A percentile compares a stretch with the other conserved stretches of the same genome.
phyloP scores from a whole-genome alignment of 768 basidiomycete species.

The Neoboletus magnificus region DNA sequence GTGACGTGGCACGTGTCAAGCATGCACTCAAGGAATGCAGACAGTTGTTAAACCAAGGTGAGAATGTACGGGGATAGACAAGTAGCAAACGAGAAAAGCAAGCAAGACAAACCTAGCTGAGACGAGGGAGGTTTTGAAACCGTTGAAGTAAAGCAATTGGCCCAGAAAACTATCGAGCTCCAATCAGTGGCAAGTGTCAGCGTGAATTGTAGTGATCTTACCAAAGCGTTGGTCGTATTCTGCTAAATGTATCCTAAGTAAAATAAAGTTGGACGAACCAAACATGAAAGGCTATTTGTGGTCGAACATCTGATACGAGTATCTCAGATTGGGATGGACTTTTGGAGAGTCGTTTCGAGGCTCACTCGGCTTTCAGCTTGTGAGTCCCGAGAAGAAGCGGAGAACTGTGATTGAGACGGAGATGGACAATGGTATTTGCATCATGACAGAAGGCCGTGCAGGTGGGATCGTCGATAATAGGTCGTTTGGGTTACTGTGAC shows the following conservation, averaged over 20 bases:
- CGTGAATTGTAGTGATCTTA: conserved; percentile 11
- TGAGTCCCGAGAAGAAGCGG: conserved; percentile 22
- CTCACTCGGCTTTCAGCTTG: conserved; percentile 43
- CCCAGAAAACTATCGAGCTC: conserved; percentile 4
- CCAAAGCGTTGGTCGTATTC: conserved; percentile 8
- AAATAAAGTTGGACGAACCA: conserved; percentile 16
- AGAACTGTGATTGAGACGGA: conserved; percentile 27
- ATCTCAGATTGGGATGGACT: conserved; percentile 43
- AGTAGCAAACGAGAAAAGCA: conserved; percentile 20
- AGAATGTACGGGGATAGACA: conserved; percentile 16
- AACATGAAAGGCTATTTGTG: conserved; percentile 30
- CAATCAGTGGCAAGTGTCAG: conserved; percentile 8
- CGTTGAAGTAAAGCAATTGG: conserved; percentile 4
- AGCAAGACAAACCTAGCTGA: conserved; percentile 16
- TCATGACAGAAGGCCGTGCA: conserved; percentile 11
- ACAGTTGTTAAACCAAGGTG: conserved; percentile 8
- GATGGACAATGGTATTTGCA: conserved; percentile 24
- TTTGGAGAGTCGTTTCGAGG: conserved; percentile 48
- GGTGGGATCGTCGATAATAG: conserved; percentile 15
- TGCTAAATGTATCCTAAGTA: conserved; percentile 13
- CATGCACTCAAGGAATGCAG: conserved; percentile 14
- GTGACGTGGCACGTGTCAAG: conserved; percentile 21
- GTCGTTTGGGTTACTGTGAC: no score
- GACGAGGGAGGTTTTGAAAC: conserved; percentile 6
- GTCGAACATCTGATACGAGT: conserved; percentile 56